These are phyloP conservation scores for Starmerella bombi DNA, from an alignment of 805 yeast genomes.

Conservation along the genomic window DNA sequence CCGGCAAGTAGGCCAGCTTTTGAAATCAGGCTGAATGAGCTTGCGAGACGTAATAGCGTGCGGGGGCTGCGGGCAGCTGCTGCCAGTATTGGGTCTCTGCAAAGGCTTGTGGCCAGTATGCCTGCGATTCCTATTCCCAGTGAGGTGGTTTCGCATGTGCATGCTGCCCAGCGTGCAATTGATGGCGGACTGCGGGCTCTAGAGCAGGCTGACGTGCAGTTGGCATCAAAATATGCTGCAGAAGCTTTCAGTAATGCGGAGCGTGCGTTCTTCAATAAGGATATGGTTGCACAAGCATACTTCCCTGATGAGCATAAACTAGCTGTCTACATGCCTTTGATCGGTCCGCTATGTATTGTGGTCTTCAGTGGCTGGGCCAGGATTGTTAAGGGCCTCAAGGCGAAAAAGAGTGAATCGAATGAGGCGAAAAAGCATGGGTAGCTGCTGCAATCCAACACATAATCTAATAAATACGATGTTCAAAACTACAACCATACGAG, in stretches of 20 bases:
- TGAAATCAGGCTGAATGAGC: conserved; percentile 37
- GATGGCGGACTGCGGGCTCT: conserved; percentile 29
- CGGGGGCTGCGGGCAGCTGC: conserved; percentile 49
- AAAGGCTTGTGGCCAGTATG: conserved; percentile 53
- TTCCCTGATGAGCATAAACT: conserved; percentile 93
- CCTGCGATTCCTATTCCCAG: conserved; percentile 75
- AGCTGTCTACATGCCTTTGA: conserved; percentile 80
- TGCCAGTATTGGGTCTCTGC: conserved; percentile 59
- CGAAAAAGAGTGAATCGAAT: not conserved
- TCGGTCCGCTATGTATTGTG: conserved; percentile 76
- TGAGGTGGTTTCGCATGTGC: conserved; percentile 47
- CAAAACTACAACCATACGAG: no score
- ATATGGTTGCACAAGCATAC: conserved; percentile 88
- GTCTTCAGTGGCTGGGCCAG: conserved; percentile 26
- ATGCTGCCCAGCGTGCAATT: conserved; percentile 36
- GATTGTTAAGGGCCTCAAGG: conserved; percentile 2
- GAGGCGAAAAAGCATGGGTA: not conserved
- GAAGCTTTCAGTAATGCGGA: conserved; percentile 49
- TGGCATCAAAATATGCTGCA: conserved; percentile 33
- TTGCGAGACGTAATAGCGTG: conserved; percentile 45
- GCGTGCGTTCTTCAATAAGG: conserved; percentile 79
- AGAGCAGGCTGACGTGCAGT: conserved; percentile 28
- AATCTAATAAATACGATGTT: no score
- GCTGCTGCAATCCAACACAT: no score
- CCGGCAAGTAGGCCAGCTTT: conserved; percentile 30